Base-by-base conservation (phyloP, 495 filamentous ascomycete species). In the Endocarpon pusillum region DNA sequence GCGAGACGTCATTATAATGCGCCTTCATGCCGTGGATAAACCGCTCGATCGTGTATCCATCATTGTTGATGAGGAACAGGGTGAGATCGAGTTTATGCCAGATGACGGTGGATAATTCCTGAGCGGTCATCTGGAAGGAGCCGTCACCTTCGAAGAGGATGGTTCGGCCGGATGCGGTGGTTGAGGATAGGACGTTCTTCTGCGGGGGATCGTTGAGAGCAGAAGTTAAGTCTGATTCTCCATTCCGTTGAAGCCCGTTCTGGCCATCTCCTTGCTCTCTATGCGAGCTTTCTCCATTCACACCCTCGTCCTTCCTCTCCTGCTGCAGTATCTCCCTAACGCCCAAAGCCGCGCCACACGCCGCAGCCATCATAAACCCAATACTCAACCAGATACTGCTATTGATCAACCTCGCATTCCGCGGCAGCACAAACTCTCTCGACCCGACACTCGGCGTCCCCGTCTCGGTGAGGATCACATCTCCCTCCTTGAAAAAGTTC, bases 91-190 rank as follows among this genome's bases (percentile, higher is more conserved):
- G 49, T 11, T 62, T 60, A 37, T 77, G 63, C 7, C 68, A 64
- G 32, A 91, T 65, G 58, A 87, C 82, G 12, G 79, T 81, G 43
- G 70, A 71, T 34, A 91, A 58, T 45, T 84, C 80, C 49, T 89
- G 82, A 2, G 61, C 73, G 0, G 79, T 83, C 33, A 87, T 62
- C 46, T 91, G 80, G 40, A 89, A 63, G 41, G 70, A 76, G 14
- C 82, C 82, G 41, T 91, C 82, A 22, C 81, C 82, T n/a, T 76
- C 78, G 47, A 87, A 76, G 34, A 91, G 57, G 33, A 87, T 67
- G 1, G 56, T 57, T 11, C 64, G 54, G 22, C 45, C 43, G n/a
- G n/a, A n/a, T n/a, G n/a, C n/a, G n/a, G n/a, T n/a, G n/a, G n/a
- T n/a, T n/a, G n/a, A n/a, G n/a, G n/a, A n/a, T n/a, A n/a, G n/a